Evolutionary conservation across 768 basidiomycete genomes (phyloP), one percentile per base, ranked within the genome.

Genomic region (Suillus lakei): DNA sequence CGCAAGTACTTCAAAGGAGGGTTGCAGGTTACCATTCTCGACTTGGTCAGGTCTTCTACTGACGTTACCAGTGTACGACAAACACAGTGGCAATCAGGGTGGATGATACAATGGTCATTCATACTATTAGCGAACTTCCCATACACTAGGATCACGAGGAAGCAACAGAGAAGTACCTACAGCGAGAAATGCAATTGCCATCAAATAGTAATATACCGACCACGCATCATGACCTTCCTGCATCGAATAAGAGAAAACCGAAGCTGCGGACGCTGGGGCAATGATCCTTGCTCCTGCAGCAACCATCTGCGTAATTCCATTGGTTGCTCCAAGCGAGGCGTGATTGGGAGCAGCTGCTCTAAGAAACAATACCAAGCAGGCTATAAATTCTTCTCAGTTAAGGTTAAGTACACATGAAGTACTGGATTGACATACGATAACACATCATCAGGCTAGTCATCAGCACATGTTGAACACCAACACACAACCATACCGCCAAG

Each of bases 391-490:
- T 38, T 58, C 8, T 58, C 16, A 58, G 55, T 38, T 9, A 38
- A 38, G 23, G 55, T 38, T 9, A 38, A 38, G 23, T 9, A 38
- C 1, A 15, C 16, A 38, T 3, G 23, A 38, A 38, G 23, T 38
- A 23, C 36, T 58, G 28, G 23, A 8, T 58, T 38, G 16, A 26
- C 55, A 26, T 38, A 58, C 55, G 55, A 16, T 38, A 26, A 23
- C 55, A 58, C 36, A 58, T 58, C 23, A 18, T 16, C 23, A 58
- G 2, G 15, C n/a, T 16, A 58, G 86, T 76, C 0, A 81, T 85
- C 4, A 84, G 64, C 4, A 78, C 60, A 38, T 84, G 73, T 70
- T 91, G 88, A 15, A 85, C 63, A 3, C 71, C 81, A 15, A 92
- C 76, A 12, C 82, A 73, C 34, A 72, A 67, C 85, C 87, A 91